Evolutionary conservation across 1,284 basidiomycete genomes (phyloP).

Genomic region (Trametes pubescens): DNA sequence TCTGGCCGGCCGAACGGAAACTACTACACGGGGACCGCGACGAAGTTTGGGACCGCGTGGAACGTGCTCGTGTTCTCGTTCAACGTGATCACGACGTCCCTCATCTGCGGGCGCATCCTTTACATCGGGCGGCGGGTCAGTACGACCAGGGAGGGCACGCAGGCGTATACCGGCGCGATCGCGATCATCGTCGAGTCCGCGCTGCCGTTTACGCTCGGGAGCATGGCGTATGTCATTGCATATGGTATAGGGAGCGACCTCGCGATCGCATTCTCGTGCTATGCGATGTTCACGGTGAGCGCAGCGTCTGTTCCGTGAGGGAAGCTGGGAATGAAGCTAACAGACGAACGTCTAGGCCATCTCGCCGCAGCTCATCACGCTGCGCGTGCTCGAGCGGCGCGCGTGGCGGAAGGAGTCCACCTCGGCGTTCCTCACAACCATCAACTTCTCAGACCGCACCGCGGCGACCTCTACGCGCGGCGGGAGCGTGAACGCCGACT

Average conservation of each 20-base stretch:
- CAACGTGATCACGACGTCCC: constrained; percentile 24
- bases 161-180: constrained; percentile 20
- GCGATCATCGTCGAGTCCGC: constrained; percentile 29
- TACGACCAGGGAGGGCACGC: constrained; percentile 4
- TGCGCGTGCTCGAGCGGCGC: constrained; percentile 41
- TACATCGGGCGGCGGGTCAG: constrained; percentile 10
- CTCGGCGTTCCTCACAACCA: constrained; percentile 10
- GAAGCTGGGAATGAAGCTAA: too few species aligned
- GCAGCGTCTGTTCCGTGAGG: not conserved
- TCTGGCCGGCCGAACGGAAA: constrained; percentile 19
- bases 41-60: constrained; percentile 22
- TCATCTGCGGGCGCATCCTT: constrained; percentile 29
- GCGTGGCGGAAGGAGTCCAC: constrained; percentile 36
- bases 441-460: constrained; percentile 13
- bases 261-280: constrained; percentile 28
- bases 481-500: not conserved
- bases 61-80: constrained; percentile 22
- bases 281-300: constrained; percentile 33
- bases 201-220: constrained; percentile 29
- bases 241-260: constrained; percentile 25
- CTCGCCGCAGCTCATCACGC: constrained; percentile 44
- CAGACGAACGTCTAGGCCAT: constrained; percentile 33
- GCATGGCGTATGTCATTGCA: constrained; percentile 24
- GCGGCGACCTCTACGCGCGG: constrained; percentile 1
- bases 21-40: constrained; percentile 25